These are phyloP conservation scores for Fragaria iinumae DNA, from an alignment of 306 rosid genomes.

Conservation along the genomic window DNA sequence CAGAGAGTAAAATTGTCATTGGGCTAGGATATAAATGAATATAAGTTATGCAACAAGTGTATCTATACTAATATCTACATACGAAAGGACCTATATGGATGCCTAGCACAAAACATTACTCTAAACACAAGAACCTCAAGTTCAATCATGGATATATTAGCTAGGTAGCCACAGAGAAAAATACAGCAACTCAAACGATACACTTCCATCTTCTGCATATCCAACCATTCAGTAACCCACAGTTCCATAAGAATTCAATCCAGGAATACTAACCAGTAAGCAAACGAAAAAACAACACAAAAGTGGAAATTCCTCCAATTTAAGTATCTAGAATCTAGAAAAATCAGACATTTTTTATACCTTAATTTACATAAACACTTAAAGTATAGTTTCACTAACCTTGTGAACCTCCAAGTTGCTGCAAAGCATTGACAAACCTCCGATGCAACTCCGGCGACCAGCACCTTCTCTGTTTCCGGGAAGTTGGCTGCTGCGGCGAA, in stretches of 20 bases:
- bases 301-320: slow-evolving; percentile 21
- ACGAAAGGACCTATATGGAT: background rate
- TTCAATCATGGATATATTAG: slow-evolving; percentile 20
- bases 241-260: slow-evolving; percentile 11
- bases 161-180: background rate
- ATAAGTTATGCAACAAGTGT: slow-evolving; percentile 22
- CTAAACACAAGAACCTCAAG: background rate
- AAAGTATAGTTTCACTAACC: slow-evolving; percentile 48
- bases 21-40: slow-evolving; percentile 19
- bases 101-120: background rate
- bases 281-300: slow-evolving; percentile 5
- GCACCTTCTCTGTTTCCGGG: slow-evolving; percentile 90
- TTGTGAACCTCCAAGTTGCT: slow-evolving; percentile 96
- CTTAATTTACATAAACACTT: background rate
- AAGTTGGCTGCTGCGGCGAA: slow-evolving; percentile 44
- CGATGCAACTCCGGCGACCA: slow-evolving; percentile 97
- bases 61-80: slow-evolving; percentile 17
- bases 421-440: slow-evolving; percentile 78
- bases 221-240: slow-evolving; percentile 18
- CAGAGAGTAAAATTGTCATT: slow-evolving; percentile 14
- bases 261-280: slow-evolving; percentile 1
- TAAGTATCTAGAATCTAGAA: slow-evolving; percentile 20
- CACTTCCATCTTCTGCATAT: background rate
- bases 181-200: background rate
- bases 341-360: slow-evolving; percentile 1